A percentile compares a stretch with the other conserved stretches of the same genome.
Evolutionary conservation across 495 filamentous ascomycete species (phyloP).

Genomic region (Darksidea phi): DNA sequence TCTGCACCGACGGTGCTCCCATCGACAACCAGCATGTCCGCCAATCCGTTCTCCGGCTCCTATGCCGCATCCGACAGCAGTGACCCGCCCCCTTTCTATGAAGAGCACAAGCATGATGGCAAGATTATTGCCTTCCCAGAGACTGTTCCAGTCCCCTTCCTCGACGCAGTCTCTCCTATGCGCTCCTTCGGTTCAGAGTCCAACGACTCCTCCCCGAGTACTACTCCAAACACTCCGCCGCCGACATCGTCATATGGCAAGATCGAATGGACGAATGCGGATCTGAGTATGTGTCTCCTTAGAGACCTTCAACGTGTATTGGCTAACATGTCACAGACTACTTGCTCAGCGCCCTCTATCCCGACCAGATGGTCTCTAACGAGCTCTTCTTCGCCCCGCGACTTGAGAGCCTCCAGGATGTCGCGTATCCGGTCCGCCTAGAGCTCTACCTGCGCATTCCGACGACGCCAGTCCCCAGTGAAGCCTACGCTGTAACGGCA

Average conservation of each 20-base stretch:
- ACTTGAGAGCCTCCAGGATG: conserved; percentile 4
- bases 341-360: conserved; percentile 17
- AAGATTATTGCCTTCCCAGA: neutral
- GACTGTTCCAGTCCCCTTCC: neutral
- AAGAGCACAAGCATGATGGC: neutral
- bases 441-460: neutral
- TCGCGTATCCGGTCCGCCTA: neutral
- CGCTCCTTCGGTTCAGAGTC: neutral
- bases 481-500: neutral
- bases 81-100: neutral
- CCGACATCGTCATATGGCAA: neutral
- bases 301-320: neutral
- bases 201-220: neutral
- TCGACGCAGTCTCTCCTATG: neutral
- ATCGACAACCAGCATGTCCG: neutral
- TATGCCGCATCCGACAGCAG: neutral
- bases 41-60: neutral
- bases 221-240: neutral
- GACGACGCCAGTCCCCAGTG: neutral
- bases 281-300: conserved; percentile 7
- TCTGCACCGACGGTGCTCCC: neutral
- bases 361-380: neutral
- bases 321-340: conserved; percentile 9
- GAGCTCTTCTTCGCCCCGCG: conserved; percentile 10
- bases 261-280: conserved; percentile 3